These are phyloP conservation scores for Wakefieldia striispora DNA, from an alignment of 768 basidiomycete species.

Conservation along the genomic window DNA sequence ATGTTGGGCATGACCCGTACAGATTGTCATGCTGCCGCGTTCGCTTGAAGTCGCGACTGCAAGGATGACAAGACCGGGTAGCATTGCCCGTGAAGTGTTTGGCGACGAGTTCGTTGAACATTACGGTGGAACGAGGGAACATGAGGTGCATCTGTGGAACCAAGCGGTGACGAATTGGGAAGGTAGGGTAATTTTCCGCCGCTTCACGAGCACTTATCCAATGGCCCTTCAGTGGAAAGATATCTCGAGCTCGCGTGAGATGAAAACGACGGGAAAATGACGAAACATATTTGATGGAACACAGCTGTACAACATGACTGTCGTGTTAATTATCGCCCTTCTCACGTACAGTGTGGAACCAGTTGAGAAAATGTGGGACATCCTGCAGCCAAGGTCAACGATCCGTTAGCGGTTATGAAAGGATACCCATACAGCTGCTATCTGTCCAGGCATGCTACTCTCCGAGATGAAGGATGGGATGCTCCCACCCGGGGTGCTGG, in stretches of 20 bases:
- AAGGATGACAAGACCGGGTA: slow-evolving; percentile 73
- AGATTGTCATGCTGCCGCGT: slow-evolving; percentile 75
- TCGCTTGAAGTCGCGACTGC: slow-evolving; percentile 78
- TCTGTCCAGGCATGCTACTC: slow-evolving; percentile 56
- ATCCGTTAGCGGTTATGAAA: background rate
- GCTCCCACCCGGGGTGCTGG: slow-evolving; percentile 65
- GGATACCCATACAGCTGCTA: slow-evolving; percentile 47
- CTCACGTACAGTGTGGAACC: slow-evolving; percentile 46
- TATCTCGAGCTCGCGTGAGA: slow-evolving; percentile 77
- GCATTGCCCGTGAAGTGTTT: slow-evolving; percentile 84
- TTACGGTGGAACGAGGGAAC: slow-evolving; percentile 90
- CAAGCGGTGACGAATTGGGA: slow-evolving; percentile 94
- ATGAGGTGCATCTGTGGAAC: slow-evolving; percentile 85
- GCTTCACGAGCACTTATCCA: slow-evolving; percentile 3
- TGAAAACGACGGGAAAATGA: background rate
- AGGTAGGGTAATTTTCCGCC: slow-evolving; percentile 43
- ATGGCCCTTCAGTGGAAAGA: slow-evolving; percentile 60
- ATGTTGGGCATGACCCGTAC: background rate
- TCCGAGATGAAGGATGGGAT: slow-evolving; percentile 68
- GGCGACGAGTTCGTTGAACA: slow-evolving; percentile 93
- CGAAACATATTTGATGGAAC: background rate
- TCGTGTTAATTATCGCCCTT: slow-evolving; percentile 2
- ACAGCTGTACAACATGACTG: background rate
- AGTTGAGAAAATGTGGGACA: slow-evolving; percentile 69
- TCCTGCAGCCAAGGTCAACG: slow-evolving; percentile 43